Evolutionary conservation across 495 filamentous ascomycete species (phyloP), one percentile per base, ranked within the genome.

Genomic region (Annulohypoxylon moriforme): DNA sequence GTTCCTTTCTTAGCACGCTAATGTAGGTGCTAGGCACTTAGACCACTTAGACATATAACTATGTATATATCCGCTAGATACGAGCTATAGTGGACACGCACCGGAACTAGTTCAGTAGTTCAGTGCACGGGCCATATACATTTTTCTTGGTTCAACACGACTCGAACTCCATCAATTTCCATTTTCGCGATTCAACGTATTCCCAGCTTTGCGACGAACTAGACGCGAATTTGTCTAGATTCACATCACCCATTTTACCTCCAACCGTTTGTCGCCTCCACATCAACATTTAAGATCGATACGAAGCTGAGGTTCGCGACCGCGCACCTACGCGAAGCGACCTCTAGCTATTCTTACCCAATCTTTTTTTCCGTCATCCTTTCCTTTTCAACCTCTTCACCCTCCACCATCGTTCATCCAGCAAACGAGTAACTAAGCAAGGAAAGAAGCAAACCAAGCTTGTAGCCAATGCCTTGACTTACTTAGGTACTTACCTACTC

Each of bases 151-250:
- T 50, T 42, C 50, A 29, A 69, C 67, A 63, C 50, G 59, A 63
- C 67, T 69, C 52, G 58, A 56, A 46, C 59, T 58, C 67, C 67
- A 63, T 63, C 67, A 27, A 63, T 69, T 38, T 60, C 56, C 50
- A 69, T 50, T 50, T 63, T 63, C 67, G 59, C 59, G 58, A 63
- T 56, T 22, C 59, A 49, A 50, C 22, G n/a, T 24, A 18, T 58
- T 40, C 18, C 16, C 11, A 40, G 20, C 14, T 31, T 58, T 38
- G 55, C 55, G 55, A 58, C 55, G n/a, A 58, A 58, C 34, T 20
- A 34, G 29, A 22, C 33, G 29, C 29, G 46, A 49, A 49, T 31
- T 31, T 24, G 52, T 58, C 50, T 31, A 31, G 40, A 27, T 68
- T 49, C 65, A 36, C 57, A 57, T 68, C 58, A 16, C 50, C 18